A percentile compares a stretch with the other conserved stretches of the same genome.
Evolutionary conservation across 345 rosid species (phyloP).

Genomic region (Populus tremula): DNA sequence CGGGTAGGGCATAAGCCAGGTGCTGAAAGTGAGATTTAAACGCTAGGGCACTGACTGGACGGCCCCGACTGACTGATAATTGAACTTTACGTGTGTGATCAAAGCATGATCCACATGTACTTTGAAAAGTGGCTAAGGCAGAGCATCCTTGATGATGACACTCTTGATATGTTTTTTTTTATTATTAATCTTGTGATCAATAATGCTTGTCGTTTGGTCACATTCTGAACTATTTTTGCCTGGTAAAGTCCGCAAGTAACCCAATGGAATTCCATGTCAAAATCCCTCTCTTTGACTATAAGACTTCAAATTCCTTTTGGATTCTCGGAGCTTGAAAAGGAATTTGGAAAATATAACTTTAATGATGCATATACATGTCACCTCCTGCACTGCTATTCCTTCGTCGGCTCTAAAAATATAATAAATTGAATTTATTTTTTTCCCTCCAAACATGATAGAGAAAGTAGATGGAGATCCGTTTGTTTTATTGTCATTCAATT

Average conservation of each 20-base stretch:
- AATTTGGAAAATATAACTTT: background rate
- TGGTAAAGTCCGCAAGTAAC: background rate
- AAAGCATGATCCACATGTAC: conserved; percentile 38
- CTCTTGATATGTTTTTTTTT: background rate
- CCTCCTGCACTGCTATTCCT: too few relatives aligned
- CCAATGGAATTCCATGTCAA: background rate
- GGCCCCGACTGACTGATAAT: conserved; percentile 38
- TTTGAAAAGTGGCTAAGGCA: conserved; percentile 15
- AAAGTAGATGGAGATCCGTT: too few relatives aligned
- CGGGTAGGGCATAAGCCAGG: background rate
- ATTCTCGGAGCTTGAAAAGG: background rate
- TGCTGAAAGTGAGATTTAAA: conserved; percentile 16
- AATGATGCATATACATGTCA: too few relatives aligned
- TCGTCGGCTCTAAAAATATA: too few relatives aligned
- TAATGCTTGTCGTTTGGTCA: background rate
- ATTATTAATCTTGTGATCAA: background rate
- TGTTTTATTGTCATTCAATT: too few relatives aligned
- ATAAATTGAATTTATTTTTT: too few relatives aligned
- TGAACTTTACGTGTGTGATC: conserved; percentile 20
- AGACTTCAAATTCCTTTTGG: conserved; percentile 13
- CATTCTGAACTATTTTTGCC: background rate
- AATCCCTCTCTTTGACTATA: background rate
- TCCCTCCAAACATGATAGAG: too few relatives aligned
- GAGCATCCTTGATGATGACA: background rate
- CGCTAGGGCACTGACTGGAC: conserved; percentile 14